Evolutionary conservation across 2,329 filamentous ascomycete genomes (phyloP), one percentile per base, ranked within the genome.

Genomic region (Colletotrichum salicis): DNA sequence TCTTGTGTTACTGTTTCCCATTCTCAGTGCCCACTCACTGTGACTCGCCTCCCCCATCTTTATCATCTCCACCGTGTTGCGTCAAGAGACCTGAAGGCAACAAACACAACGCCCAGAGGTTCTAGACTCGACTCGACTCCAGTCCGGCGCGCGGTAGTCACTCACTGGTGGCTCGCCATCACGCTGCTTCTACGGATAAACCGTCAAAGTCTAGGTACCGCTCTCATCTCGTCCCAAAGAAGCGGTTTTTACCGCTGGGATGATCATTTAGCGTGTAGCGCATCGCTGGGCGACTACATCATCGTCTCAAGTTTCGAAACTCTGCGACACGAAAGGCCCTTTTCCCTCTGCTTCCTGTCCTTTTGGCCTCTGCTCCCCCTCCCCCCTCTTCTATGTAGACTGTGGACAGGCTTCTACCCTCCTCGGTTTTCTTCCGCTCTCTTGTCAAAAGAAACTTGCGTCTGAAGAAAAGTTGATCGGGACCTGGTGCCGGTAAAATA

Each of bases 231-330:
- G 31, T 29, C n/a, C 13, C 54, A 11, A 31, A 48, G 7, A 64
- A 27, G 62, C 62, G 33, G 31, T 33, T 51, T 22, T 11, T 13
- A 29, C 24, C 27, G 41, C 13, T 51, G 58, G 12, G 58, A 24
- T 15, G n/a, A 27, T 22, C 57, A 22, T 13, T 37, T 67, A 41
- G 63, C 56, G 63, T 57, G 48, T 70, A 57, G 63, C 67, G 45
- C 51, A 55, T 55, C 57, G 37, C 27, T 52, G 35, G n/a, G 60
- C 41, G 27, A 35, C 45, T 35, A 67, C 59, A 52, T 67, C 64
- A 62, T 67, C 68, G 41, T 71, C 68, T 31, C 64, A 67, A 58
- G 51, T 71, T 58, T 67, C 41, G 68, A 67, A 71, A 71, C 64
- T 58, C 64, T 63, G 41, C 37, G 31, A 61, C 68, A 62, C 68